phyloP scores from a whole-genome alignment of 768 basidiomycete species.

The Lactarius akahatsu region DNA sequence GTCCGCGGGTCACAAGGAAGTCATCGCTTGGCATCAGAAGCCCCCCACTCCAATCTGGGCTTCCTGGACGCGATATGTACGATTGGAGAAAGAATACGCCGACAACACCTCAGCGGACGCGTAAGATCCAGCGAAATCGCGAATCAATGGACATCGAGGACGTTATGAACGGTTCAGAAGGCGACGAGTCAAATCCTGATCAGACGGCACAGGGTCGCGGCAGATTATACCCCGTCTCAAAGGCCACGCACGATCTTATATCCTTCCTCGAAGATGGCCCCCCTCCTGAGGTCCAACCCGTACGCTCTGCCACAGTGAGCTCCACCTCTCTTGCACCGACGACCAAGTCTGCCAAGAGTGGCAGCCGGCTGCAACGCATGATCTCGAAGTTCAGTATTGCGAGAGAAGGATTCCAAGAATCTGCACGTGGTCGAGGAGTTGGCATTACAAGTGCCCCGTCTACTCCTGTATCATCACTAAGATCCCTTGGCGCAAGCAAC shows the following conservation, averaged over 20 bases:
- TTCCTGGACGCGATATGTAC: constrained; percentile 15
- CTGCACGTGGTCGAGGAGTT: constrained; percentile 35
- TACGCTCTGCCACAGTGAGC: constrained; percentile 20
- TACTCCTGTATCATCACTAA: constrained; percentile 9
- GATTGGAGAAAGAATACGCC: constrained; percentile 12
- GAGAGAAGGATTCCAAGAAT: constrained; percentile 34
- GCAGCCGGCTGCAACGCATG: constrained; percentile 74
- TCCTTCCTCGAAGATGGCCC: constrained; percentile 61
- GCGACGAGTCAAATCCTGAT: constrained; percentile 37
- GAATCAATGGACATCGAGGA: constrained; percentile 78
- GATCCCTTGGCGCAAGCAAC: constrained; percentile 2
- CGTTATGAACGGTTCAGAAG: constrained; percentile 68
- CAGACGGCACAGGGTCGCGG: constrained; percentile 20
- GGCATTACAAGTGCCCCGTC: constrained; percentile 33
- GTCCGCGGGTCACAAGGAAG: constrained; percentile 14
- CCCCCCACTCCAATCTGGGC: constrained; percentile 12
- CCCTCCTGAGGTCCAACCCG: constrained; percentile 40
- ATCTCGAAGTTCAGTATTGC: constrained; percentile 66
- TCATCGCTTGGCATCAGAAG: constrained; percentile 15
- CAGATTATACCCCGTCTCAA: constrained; percentile 39
- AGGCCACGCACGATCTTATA: constrained; percentile 49
- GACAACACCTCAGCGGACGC: constrained; percentile 49
- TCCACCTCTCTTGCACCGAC: constrained; percentile 27
- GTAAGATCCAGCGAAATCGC: constrained; percentile 52
- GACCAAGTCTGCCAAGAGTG: constrained; percentile 38